Evolutionary conservation across 2,329 filamentous ascomycete genomes (phyloP).

Genomic region (Fusarium sp.): DNA sequence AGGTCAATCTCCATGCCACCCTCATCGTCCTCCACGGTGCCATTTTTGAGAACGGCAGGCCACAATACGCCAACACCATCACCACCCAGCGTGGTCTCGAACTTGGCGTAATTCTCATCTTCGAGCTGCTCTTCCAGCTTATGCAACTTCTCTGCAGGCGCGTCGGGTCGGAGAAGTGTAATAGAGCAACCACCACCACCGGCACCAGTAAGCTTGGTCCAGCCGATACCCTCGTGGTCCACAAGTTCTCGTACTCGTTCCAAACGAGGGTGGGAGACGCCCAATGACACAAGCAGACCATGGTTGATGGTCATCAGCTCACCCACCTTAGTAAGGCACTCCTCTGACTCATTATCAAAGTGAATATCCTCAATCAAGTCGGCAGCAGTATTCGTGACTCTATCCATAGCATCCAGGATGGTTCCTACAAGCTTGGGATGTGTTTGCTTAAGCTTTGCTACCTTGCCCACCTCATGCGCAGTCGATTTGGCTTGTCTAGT

Average conservation of each 20-base stretch:
- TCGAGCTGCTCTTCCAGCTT: slow-evolving; percentile 74
- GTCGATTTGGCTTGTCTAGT: slow-evolving; percentile 91
- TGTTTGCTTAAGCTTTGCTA: slow-evolving; percentile 75
- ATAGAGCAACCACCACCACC: slow-evolving; percentile 97
- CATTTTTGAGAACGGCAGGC: slow-evolving; percentile 91
- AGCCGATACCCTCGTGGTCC: slow-evolving; percentile 89
- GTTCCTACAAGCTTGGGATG: slow-evolving; percentile 83
- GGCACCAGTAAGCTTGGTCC: slow-evolving; percentile 97
- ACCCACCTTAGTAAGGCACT: slow-evolving; percentile 79
- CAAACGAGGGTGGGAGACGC: slow-evolving; percentile 92
- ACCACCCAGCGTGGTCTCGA: slow-evolving; percentile 89
- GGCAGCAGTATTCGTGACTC: slow-evolving; percentile 69
- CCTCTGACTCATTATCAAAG: slow-evolving; percentile 74
- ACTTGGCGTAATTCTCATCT: slow-evolving; percentile 82
- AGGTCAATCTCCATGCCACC: slow-evolving; percentile 94
- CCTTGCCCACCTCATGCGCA: slow-evolving; percentile 86
- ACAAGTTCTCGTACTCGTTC: slow-evolving; percentile 93
- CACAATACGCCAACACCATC: slow-evolving; percentile 95
- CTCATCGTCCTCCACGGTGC: slow-evolving; percentile 79
- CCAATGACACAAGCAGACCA: slow-evolving; percentile 88
- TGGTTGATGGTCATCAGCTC: slow-evolving; percentile 95
- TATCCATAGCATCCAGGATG: slow-evolving; percentile 88
- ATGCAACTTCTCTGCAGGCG: slow-evolving; percentile 66
- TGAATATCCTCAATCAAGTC: slow-evolving; percentile 68
- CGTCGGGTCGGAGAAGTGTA: slow-evolving; percentile 81